Conservation (phyloP, 2,329 filamentous ascomycete genomes). For the Colletotrichum filicis region DNA sequence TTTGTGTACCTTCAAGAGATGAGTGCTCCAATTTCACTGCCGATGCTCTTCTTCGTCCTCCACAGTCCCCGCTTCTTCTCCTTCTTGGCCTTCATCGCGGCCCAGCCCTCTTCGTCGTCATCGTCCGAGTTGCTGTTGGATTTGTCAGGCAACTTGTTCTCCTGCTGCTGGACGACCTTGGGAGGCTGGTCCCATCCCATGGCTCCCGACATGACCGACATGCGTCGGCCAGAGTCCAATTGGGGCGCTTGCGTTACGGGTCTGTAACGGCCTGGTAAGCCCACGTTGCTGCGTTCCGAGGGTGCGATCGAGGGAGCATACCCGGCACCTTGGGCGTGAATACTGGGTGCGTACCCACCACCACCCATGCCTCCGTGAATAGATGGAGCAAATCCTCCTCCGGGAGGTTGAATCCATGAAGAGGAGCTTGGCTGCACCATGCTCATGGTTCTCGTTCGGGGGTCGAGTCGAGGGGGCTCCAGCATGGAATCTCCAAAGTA, state of each 20-base stretch:
- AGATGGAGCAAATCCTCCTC: slow-evolving; percentile 60
- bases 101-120: slow-evolving; percentile 76
- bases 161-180: slow-evolving; percentile 48
- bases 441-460: slow-evolving; percentile 78
- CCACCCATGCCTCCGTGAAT: slow-evolving; percentile 46
- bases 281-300: slow-evolving; percentile 94
- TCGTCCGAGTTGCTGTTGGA: slow-evolving; percentile 63
- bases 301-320: slow-evolving; percentile 95
- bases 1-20: slow-evolving; percentile 46
- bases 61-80: slow-evolving; percentile 76
- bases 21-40: slow-evolving; percentile 59
- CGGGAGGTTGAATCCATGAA: slow-evolving; percentile 63
- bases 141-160: slow-evolving; percentile 45
- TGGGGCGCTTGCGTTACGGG: slow-evolving; percentile 78
- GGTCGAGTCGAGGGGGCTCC: slow-evolving; percentile 56
- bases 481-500: slow-evolving; percentile 59
- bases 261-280: slow-evolving; percentile 88
- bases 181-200: slow-evolving; percentile 45
- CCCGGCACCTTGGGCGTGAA: slow-evolving; percentile 61
- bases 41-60: slow-evolving; percentile 69
- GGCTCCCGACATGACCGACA: slow-evolving; percentile 55
- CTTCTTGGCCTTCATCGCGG: slow-evolving; percentile 75
- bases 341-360: slow-evolving; percentile 61
- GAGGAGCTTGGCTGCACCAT: slow-evolving; percentile 79
- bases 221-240: slow-evolving; percentile 39